Evolutionary conservation across 257 asterid species (phyloP), one percentile per base, ranked within the genome.

Genomic region (Perilla frutescens): DNA sequence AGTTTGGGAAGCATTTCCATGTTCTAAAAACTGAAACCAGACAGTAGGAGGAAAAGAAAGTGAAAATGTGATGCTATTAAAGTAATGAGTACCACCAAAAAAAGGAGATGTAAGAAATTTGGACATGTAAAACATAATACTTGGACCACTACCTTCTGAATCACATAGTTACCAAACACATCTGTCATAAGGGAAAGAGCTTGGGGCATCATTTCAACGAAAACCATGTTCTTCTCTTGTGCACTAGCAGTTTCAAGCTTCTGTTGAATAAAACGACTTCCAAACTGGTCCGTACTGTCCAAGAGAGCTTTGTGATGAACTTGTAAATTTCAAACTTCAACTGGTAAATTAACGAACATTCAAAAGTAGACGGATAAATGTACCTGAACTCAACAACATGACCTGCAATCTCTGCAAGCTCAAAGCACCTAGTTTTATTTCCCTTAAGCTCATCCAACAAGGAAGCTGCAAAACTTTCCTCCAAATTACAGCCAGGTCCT

Each of bases 301-400:
- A 77, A n/a, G 61, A 5, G 78, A 72, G 66, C 6, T 14, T 54
- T 50, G 40, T 5, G 36, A 51, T 45, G 32, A 70, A 44, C 66
- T 69, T 34, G 43, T 40, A 63, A 56, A 57, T n/a, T 36, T 40
- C 41, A 8, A 20, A 48, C 67, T 66, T 12, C 36, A 20, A 68
- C 41, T 39, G 56, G 31, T 8, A 13, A 53, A 31, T 12, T 53
- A 39, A 47, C 11, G 7, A 65, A n/a, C 3, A 53, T 2, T 50
- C 7, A 71, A 13, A 20, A 29, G 8, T 29, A 66, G 63, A 36
- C 1, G 6, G 34, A 66, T 54, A 68, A 37, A 53, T 2, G 51
- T 84, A 91, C 97, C 97, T 91, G 85, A 91, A 91, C 70, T 86
- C 96, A 77, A 87, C 95, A 82, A 91, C 93, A 68, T 89, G 90